Percentiles rank a stretch among this genome's conserved stretches.
Evolutionary conservation across 352 stramenopile genomes (phyloP).

Genomic region (Globisporangium apiculatum): DNA sequence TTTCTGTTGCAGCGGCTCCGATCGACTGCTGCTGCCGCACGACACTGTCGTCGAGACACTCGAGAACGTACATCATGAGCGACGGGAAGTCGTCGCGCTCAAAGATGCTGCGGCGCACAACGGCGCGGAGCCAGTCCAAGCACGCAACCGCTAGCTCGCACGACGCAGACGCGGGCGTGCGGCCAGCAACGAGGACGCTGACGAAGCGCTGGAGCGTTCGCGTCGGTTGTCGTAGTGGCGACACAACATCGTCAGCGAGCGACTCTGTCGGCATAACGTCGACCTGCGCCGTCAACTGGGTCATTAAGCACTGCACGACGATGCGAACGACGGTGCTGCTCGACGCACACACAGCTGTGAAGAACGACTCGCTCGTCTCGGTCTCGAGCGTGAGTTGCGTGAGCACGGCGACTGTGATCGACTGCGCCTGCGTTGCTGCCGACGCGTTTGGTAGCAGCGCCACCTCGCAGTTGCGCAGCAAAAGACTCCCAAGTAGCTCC

Average conservation of each 20-base stretch:
- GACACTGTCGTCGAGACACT: conserved; percentile 37
- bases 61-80: conserved; percentile 56
- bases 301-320: conserved; percentile 29
- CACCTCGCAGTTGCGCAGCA: conserved; percentile 40
- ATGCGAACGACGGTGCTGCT: conserved; percentile 39
- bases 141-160: conserved; percentile 21
- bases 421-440: conserved; percentile 15
- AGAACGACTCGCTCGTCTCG: conserved; percentile 43
- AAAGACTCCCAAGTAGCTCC: conserved; percentile 51
- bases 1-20: background rate
- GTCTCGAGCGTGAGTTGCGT: conserved; percentile 40
- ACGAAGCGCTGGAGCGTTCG: conserved; percentile 14
- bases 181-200: conserved; percentile 13
- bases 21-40: background rate
- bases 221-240: background rate
- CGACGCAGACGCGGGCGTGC: conserved; percentile 2
- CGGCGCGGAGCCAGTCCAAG: conserved; percentile 32
- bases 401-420: conserved; percentile 36
- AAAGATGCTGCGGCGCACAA: conserved; percentile 33
- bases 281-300: background rate
- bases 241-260: background rate
- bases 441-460: background rate
- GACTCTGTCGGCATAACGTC: too few relatives aligned
- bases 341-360: conserved; percentile 40
- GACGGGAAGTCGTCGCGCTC: conserved; percentile 52